Percentiles rank a stretch among this genome's conserved stretches.
phyloP scores from a whole-genome alignment of 1,284 basidiomycete genomes.

The Athelia psychrophila region DNA sequence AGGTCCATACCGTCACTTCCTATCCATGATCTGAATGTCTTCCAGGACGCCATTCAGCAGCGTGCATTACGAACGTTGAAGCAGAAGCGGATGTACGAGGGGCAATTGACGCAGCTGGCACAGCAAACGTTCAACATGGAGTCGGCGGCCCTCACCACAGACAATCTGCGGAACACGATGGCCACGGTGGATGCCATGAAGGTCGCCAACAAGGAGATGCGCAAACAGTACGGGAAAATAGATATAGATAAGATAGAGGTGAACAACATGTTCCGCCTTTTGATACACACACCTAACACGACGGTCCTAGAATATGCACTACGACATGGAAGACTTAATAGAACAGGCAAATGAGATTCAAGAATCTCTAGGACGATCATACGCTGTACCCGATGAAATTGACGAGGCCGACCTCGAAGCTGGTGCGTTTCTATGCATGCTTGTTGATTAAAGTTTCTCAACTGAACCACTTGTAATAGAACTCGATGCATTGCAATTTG shows the following conservation, averaged over 20 bases:
- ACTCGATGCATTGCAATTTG: constrained; percentile 84
- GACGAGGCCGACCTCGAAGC: constrained; percentile 98
- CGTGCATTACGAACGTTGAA: constrained; percentile 93
- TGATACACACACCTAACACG: not conserved
- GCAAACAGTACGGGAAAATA: constrained; percentile 96
- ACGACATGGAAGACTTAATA: constrained; percentile 97
- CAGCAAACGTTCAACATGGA: constrained; percentile 99
- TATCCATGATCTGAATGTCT: not conserved
- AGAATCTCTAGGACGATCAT: constrained; percentile 90
- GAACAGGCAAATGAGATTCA: constrained; percentile 99
- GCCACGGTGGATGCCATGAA: constrained; percentile 99
- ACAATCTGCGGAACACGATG: constrained; percentile 99
- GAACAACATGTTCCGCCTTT: not conserved
- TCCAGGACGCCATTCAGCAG: constrained; percentile 87
- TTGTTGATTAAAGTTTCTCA: constrained; percentile 3
- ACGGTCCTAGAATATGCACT: constrained; percentile 77
- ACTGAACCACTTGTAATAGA: constrained; percentile 45
- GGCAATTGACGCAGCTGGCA: constrained; percentile 85
- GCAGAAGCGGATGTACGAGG: constrained; percentile 97
- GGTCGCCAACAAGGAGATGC: constrained; percentile 95
- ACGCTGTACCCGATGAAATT: constrained; percentile 96
- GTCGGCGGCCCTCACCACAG: constrained; percentile 92
- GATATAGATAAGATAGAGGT: constrained; percentile 99
- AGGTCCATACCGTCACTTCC: not conserved
- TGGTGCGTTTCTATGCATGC: constrained; percentile 47